Conservation (phyloP, 1,284 basidiomycete genomes). For the Heterobasidion occidentale region DNA sequence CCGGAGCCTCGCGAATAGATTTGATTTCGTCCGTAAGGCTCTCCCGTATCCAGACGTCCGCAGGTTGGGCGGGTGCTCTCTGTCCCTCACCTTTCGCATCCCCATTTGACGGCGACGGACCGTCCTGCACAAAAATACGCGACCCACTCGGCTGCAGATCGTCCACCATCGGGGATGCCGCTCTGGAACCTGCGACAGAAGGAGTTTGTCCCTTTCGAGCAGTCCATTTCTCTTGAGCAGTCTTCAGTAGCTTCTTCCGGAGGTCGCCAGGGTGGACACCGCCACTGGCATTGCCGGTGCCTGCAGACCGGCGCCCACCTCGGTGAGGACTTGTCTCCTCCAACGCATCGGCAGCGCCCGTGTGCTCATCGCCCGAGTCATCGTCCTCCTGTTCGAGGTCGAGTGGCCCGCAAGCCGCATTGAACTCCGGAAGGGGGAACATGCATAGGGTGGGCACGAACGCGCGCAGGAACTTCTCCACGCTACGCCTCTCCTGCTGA, state of each 20-base stretch:
- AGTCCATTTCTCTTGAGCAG: slow-evolving; percentile 48
- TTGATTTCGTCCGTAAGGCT: slow-evolving; percentile 14
- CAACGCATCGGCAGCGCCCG: slow-evolving; percentile 25
- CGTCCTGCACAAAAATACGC: neutral
- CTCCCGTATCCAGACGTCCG: slow-evolving; percentile 54
- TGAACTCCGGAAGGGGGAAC: slow-evolving; percentile 72
- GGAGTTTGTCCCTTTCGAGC: slow-evolving; percentile 9
- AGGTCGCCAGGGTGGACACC: slow-evolving; percentile 63
- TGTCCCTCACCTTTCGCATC: neutral
- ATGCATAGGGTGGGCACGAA: slow-evolving; percentile 85
- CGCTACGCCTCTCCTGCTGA: slow-evolving; percentile 69
- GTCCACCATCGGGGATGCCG: neutral
- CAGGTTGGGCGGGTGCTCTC: neutral
- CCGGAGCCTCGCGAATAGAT: slow-evolving; percentile 18
- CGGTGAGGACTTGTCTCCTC: slow-evolving; percentile 23
- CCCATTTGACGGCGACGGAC: neutral
- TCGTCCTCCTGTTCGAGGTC: slow-evolving; percentile 42
- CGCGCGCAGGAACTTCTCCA: slow-evolving; percentile 80
- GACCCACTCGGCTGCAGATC: neutral
- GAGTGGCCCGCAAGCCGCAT: slow-evolving; percentile 59
- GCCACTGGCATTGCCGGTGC: slow-evolving; percentile 7
- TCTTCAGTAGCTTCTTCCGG: slow-evolving; percentile 73
- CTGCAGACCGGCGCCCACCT: neutral
- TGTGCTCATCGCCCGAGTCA: slow-evolving; percentile 23
- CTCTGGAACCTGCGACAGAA: neutral